A percentile compares a stretch with the other conserved stretches of the same genome.
Conservation (phyloP, 306 rosid species). For the Fagus sylvatica region DNA sequence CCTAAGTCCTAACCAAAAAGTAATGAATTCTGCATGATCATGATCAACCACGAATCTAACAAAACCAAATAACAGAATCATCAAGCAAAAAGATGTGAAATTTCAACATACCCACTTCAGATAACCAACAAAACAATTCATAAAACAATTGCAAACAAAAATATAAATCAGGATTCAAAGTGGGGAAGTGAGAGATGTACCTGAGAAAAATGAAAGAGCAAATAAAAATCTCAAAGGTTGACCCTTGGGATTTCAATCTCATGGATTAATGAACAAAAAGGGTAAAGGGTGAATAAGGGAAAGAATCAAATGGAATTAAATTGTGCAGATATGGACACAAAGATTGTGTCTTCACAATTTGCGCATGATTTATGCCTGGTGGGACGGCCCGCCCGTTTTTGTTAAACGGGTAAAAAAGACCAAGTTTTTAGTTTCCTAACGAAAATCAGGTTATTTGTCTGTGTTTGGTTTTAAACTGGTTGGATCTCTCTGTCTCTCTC, state of each 20-base stretch:
- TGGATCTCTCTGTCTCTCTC: no score
- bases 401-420: no score
- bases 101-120: constrained; percentile 2
- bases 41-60: background rate
- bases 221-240: background rate
- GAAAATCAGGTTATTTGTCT: no score
- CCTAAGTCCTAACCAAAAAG: background rate
- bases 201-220: constrained; percentile 13
- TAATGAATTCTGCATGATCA: background rate
- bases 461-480: no score
- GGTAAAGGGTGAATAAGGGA: background rate
- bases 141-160: background rate
- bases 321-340: no score
- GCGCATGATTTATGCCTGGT: no score
- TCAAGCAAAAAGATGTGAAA: background rate
- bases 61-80: background rate
- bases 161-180: background rate
- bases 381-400: no score
- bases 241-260: background rate
- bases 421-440: no score
- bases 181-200: constrained; percentile 6
- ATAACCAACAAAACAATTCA: background rate
- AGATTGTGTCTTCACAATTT: background rate
- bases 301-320: background rate
- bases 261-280: background rate